Evolutionary conservation across 805 yeast species (phyloP).

Genomic region (Candida ortonii): DNA sequence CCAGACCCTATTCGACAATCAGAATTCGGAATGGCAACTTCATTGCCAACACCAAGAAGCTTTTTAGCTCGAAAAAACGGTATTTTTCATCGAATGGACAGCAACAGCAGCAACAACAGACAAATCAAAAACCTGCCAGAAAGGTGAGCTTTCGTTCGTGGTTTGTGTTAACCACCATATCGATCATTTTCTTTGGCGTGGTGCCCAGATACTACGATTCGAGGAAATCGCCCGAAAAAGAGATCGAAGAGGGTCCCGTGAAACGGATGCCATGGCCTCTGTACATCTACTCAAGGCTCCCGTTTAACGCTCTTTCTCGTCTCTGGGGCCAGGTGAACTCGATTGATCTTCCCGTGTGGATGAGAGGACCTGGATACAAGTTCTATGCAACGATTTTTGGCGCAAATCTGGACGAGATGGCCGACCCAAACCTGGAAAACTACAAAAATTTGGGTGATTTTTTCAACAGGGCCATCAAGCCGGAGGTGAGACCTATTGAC

Average conservation of each 20-base stretch:
- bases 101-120: slow-evolving; percentile 5
- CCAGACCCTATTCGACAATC: slow-evolving; percentile 5
- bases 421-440: slow-evolving; percentile 70
- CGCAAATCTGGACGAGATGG: slow-evolving; percentile 85
- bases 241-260: slow-evolving; percentile 32
- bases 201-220: slow-evolving; percentile 47
- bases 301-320: slow-evolving; percentile 86
- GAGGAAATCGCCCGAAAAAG: slow-evolving; percentile 15
- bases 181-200: slow-evolving; percentile 53
- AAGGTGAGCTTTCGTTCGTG: slow-evolving; percentile 33
- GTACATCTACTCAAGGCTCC: slow-evolving; percentile 84
- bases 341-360: slow-evolving; percentile 80
- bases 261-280: slow-evolving; percentile 83
- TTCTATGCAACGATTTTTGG: slow-evolving; percentile 81
- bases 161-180: slow-evolving; percentile 55
- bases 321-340: slow-evolving; percentile 92
- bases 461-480: slow-evolving; percentile 77
- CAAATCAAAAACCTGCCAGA: slow-evolving; percentile 9
- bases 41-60: slow-evolving; percentile 29
- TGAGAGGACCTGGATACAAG: slow-evolving; percentile 76
- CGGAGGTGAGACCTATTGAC: slow-evolving; percentile 76
- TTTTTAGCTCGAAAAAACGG: slow-evolving; percentile 18
- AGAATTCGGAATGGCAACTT: slow-evolving; percentile 15
- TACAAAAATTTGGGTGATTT: slow-evolving; percentile 86
- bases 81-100: slow-evolving; percentile 9